A percentile compares a stretch with the other conserved stretches of the same genome.
Conservation (phyloP, 2,329 filamentous ascomycete species). For the Beauveria sp. region DNA sequence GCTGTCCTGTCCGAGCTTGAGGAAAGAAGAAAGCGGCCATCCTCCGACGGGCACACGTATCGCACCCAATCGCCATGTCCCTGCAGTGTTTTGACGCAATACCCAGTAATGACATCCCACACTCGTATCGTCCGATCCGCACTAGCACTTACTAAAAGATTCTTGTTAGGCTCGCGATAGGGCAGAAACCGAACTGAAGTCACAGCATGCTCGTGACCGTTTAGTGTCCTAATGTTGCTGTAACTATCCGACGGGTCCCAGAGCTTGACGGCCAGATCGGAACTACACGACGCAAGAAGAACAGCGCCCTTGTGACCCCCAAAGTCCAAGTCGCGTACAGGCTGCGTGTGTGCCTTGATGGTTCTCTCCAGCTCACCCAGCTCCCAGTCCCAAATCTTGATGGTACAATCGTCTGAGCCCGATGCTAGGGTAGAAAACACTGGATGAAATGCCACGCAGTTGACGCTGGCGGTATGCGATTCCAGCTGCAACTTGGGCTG, state of each 20-base stretch:
- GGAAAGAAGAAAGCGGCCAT: slow-evolving; percentile 76
- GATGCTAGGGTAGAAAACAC: slow-evolving; percentile 85
- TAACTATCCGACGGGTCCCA: slow-evolving; percentile 92
- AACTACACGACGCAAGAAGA: slow-evolving; percentile 60
- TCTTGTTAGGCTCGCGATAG: slow-evolving; percentile 62
- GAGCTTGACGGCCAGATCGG: slow-evolving; percentile 85
- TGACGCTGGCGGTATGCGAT: slow-evolving; percentile 74
- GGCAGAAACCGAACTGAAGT: slow-evolving; percentile 84
- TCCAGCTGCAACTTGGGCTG: slow-evolving; percentile 72
- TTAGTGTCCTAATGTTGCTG: slow-evolving; percentile 86
- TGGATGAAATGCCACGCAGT: slow-evolving; percentile 85
- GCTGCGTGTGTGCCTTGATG: slow-evolving; percentile 84
- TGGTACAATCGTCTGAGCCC: slow-evolving; percentile 84
- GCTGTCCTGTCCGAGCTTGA: slow-evolving; percentile 76
- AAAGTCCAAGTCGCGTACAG: slow-evolving; percentile 83
- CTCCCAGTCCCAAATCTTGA: slow-evolving; percentile 98
- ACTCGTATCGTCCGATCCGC: slow-evolving; percentile 78
- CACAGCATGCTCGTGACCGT: slow-evolving; percentile 87
- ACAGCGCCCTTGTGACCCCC: slow-evolving; percentile 75
- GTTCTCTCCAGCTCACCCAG: slow-evolving; percentile 83
- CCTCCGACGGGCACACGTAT: slow-evolving; percentile 72
- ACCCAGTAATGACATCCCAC: slow-evolving; percentile 90
- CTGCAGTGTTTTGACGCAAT: slow-evolving; percentile 77
- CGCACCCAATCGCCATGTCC: slow-evolving; percentile 87
- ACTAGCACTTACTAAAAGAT: slow-evolving; percentile 81